Evolutionary conservation across 2,329 filamentous ascomycete genomes (phyloP), one percentile per base, ranked within the genome.

Genomic region (Huntiella omanensis): DNA sequence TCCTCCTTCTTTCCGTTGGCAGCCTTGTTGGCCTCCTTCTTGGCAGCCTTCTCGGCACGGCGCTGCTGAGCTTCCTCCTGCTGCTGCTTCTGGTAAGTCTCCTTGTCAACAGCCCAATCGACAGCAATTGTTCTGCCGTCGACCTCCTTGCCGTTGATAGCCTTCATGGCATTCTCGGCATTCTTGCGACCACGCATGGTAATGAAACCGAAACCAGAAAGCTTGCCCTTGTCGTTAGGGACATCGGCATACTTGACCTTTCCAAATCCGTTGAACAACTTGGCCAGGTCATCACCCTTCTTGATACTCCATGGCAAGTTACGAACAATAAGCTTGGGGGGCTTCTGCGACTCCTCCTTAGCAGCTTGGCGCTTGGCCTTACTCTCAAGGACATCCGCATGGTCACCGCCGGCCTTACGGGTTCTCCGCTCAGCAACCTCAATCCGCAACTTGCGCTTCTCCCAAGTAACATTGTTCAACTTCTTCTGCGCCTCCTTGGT

Each of bases 301-400:
- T 93, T 94, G 58, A 98, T 80, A 54, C 80, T 94, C 91, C 91
- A 98, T 1, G 91, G 88, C 57, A 98, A 60, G 60, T 98, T 98
- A 57, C 91, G 77, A 42, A 98, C 76, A 59, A 98, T 91, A 53
- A 91, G 64, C 59, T 83, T 87, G 0, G 82, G 76, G 0, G 78
- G 70, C 56, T 74, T 73, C 49, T 69, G 66, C 12, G 70, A 65
- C 53, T 74, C 68, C 50, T 71, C 71, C 54, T 75, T 65, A 38
- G 59, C 58, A 51, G 79, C 70, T 55, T 72, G 66, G 33, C 70
- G 64, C 55, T 73, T 69, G 50, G 66, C 64, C 56, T 73, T 72
- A 52, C 62, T 57, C 19, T 59, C 59, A 42, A 60, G 58, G 22
- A 65, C 60, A 11, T 62, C 59, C 4, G 55, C 55, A 15, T 60